These are phyloP conservation scores for Malbranchea zuffiana DNA, from an alignment of 2,329 filamentous ascomycete genomes.

Conservation along the genomic window DNA sequence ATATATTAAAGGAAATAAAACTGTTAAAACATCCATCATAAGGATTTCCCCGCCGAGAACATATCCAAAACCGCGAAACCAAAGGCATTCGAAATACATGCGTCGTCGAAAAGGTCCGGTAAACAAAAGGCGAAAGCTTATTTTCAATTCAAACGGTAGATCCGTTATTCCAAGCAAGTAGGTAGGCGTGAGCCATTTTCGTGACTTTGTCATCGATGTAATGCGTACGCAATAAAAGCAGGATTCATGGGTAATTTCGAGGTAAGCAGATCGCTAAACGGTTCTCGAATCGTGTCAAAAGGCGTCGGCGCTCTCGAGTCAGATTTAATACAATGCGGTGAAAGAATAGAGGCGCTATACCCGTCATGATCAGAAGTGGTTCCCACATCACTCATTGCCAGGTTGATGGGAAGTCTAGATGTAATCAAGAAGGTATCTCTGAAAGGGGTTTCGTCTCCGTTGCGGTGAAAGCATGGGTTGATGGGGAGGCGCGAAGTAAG, in stretches of 20 bases:
- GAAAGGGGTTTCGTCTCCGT: not conserved
- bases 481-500: not conserved
- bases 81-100: too few species aligned
- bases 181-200: too few species aligned
- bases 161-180: too few species aligned
- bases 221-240: too few species aligned
- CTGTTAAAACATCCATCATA: too few species aligned
- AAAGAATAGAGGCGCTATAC: not conserved
- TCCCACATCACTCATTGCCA: not conserved
- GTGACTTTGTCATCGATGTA: too few species aligned
- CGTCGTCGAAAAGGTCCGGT: too few species aligned
- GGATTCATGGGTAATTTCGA: constrained; percentile 28
- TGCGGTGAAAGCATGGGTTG: not conserved
- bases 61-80: too few species aligned
- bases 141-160: too few species aligned
- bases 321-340: constrained; percentile 8
- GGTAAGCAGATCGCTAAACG: constrained; percentile 18
- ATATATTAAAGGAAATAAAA: too few species aligned
- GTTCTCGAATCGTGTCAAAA: not conserved
- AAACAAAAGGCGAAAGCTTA: too few species aligned
- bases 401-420: not conserved
- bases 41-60: too few species aligned
- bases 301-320: constrained; percentile 2
- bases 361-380: not conserved
- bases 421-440: not conserved